Base-by-base conservation (phyloP, 2,329 filamentous ascomycete genomes). In the Tolypocladium tropicale region DNA sequence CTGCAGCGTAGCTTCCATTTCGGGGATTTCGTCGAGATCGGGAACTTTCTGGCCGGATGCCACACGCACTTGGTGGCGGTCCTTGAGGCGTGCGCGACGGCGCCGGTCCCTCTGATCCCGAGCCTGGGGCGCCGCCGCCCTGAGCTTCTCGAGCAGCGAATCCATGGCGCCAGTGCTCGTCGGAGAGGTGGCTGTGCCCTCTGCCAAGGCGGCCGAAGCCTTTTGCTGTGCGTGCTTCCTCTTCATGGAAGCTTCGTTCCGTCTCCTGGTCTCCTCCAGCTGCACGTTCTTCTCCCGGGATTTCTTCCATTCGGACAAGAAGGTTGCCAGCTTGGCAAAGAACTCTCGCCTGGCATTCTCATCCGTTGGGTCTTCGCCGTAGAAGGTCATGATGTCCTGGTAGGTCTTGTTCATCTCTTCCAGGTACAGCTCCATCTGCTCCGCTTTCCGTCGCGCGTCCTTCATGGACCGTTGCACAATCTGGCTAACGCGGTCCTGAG, bases 391-490 rank as follows among this genome's bases (percentile, higher is more conserved):
- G 63, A 97, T 96, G 68, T 96, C 91, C 67, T 96, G 89, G 75
- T 93, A 97, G 0, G 88, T 88, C 67, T 88, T 85, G 63, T 84
- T 78, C 90, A 96, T 96, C 69, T 96, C 91, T 62, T 96, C 92
- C 51, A 97, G 76, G 70, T 95, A 96, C 25, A 97, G 77, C 68
- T 90, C 83, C 85, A 97, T 88, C 75, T 97, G 94, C 71, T 96
- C 93, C 2, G 94, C 91, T 77, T 97, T 99, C 65, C 93, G 83
- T 59, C 94, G 79, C 23, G 94, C 94, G 62, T 99, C 94, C 76
- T 96, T 97, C 93, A 99, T 97, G 62, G 82, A 86, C 53, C 93
- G 82, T 72, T 96, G 90, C 55, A 96, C 92, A 36, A 97, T 81
- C 72, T 95, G 89, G 60, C 87, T 88, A 48, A 97, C 92, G 58